These are phyloP conservation scores for Suillus subluteus DNA, from an alignment of 768 basidiomycete genomes.

Conservation along the genomic window DNA sequence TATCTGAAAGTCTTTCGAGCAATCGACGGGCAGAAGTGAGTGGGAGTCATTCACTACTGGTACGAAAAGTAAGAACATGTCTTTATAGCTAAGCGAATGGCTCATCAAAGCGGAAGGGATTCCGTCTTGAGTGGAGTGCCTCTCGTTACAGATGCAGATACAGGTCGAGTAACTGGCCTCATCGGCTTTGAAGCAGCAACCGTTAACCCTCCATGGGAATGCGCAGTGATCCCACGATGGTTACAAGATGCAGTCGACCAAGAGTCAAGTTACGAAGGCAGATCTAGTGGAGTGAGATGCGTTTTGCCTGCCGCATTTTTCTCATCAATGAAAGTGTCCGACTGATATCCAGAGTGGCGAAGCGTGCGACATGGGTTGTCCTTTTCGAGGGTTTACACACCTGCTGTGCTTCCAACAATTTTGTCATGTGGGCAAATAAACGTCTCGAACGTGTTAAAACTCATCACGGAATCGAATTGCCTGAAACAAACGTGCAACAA, in stretches of 20 bases:
- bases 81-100: not conserved
- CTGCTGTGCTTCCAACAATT: not conserved
- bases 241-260: constrained; percentile 16
- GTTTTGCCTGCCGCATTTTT: not conserved
- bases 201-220: constrained; percentile 26
- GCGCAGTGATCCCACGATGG: constrained; percentile 25
- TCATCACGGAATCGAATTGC: not conserved
- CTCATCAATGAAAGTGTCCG: not conserved
- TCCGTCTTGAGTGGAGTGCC: not conserved
- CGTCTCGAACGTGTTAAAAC: not conserved
- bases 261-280: constrained; percentile 1
- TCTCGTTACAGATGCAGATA: not conserved
- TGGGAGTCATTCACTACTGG: not conserved
- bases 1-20: not conserved
- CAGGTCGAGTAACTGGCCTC: not conserved
- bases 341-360: not conserved
- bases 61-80: not conserved
- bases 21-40: not conserved
- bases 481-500: not conserved
- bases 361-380: not conserved
- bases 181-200: constrained; percentile 25
- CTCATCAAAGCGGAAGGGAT: not conserved
- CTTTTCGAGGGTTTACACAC: not conserved
- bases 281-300: not conserved
- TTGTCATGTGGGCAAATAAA: not conserved